Evolutionary conservation across 148 eudicot genomes (phyloP).

Genomic region (Fagopyrum tataricum): DNA sequence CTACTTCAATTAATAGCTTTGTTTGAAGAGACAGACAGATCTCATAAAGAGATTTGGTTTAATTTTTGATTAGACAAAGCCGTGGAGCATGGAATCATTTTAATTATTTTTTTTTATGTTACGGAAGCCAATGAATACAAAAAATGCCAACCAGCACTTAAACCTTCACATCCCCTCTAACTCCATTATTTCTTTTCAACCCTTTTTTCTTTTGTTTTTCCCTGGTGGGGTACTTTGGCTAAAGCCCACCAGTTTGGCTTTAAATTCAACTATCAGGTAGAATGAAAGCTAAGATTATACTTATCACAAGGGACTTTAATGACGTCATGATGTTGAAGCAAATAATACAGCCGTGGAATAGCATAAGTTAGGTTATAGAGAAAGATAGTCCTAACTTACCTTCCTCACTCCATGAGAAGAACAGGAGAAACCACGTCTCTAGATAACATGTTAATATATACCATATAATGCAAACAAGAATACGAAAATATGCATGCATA

Average conservation of each 20-base stretch:
- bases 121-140: conserved; percentile 10
- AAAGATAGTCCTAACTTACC: background rate
- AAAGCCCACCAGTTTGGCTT: background rate
- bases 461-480: background rate
- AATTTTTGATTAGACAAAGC: conserved; percentile 11
- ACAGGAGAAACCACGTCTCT: background rate
- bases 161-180: background rate
- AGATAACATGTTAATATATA: background rate
- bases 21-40: conserved; percentile 5
- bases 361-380: conserved; percentile 3
- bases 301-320: background rate
- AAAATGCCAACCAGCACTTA: background rate
- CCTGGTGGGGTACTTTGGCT: background rate
- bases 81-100: conserved; percentile 6
- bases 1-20: conserved; percentile 3
- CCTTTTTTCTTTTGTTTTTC: background rate
- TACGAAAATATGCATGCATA: background rate
- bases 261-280: background rate
- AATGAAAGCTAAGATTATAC: background rate
- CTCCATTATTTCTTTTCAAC: background rate
- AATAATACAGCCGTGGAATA: background rate
- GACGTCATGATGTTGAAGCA: background rate
- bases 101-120: background rate
- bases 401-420: background rate
- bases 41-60: conserved; percentile 9